Base-by-base conservation (phyloP, 2,329 filamentous ascomycete genomes). In the Zasmidium cellare region DNA sequence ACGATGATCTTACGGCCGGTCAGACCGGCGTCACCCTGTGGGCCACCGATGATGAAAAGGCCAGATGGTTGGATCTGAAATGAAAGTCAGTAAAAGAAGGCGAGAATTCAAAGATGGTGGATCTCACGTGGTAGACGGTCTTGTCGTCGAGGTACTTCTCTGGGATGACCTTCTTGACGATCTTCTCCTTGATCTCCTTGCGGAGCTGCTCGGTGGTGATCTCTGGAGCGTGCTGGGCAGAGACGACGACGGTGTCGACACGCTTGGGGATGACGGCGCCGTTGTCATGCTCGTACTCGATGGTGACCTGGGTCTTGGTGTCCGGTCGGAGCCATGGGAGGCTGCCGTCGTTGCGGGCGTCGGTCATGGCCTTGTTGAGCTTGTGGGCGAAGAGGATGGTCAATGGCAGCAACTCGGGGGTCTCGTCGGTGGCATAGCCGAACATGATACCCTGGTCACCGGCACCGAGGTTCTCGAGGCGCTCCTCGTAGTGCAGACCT, bases 371-470 rank as follows among this genome's bases (percentile, higher is more conserved):
- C 75, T 88, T 84, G 83, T 99, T 99, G 71, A 99, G 90, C 85
- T 92, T 92, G 87, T 99, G 94, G 74, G 94, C 89, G 74, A 97
- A 87, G 73, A 93, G 86, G 70, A 97, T 85, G 72, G 93, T 97
- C 73, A 99, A 84, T 68, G 94, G 94, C 76, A 97, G 90, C 71
- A 96, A 86, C 83, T 99, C 94, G 63, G 93, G 92, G 72, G 94
- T 97, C 86, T 99, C 94, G 74, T 99, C 94, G 73, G 94, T 96
- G 78, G 94, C 94, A 85, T 99, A 99, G 73, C 94, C 94, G 80
- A 99, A 99, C 94, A 99, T 99, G 85, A 99, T 97, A 84, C 94
- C 94, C 85, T 99, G 94, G 81, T 99, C 94, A 89, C 94, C 94
- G 64, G 94, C 94, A 80, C 94, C 94, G 67, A 99, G 88, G 82